Base-by-base conservation (phyloP, 2,329 filamentous ascomycete genomes). In the Phialophora tarda region DNA sequence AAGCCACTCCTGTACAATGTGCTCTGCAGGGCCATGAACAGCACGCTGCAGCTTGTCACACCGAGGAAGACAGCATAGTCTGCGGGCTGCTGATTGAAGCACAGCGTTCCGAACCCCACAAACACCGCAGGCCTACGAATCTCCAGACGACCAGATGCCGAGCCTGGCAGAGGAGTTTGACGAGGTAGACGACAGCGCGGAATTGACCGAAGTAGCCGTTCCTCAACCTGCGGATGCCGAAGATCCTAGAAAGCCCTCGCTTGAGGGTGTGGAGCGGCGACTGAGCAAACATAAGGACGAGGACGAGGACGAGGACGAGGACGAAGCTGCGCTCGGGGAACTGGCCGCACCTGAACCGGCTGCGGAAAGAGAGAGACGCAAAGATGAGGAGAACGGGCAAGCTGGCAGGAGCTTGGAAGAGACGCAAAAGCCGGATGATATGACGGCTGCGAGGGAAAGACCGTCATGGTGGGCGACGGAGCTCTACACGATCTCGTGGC, bases 401-500 rank as follows among this genome's bases (percentile, higher is more conserved):
- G 38, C 47, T 32, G 26, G 48, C 30, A 41, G 47, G 14, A 68
- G 61, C 51, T 53, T 64, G 10, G 62, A 64, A 59, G 63, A 70
- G n/a, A 21, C 51, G 47, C 34, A 65, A 57, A 64, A 65, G 48
- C 26, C 24, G 14, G 21, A 48, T 17, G 47, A 24, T 14, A 61
- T 47, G n/a, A 51, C 24, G 11, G 8, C n/a, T 17, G 23, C n/a
- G 11, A 38, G 51, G 21, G 32, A 11, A n/a, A 66, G 32, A 23
- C 65, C 63, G 12, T 60, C 53, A 21, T 54, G 56, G 30, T 44
- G 57, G 21, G 28, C 12, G 4, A 44, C 59, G 30, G 68, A 70
- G 32, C 11, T 70, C 4, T 63, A 64, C 77, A 91, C 87, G 0
- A 75, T 92, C 60, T 91, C 90, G 0, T 91, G 94, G 77, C 85